Evolutionary conservation across 495 filamentous ascomycete genomes (phyloP).

Genomic region (Aspergillus hancockii): DNA sequence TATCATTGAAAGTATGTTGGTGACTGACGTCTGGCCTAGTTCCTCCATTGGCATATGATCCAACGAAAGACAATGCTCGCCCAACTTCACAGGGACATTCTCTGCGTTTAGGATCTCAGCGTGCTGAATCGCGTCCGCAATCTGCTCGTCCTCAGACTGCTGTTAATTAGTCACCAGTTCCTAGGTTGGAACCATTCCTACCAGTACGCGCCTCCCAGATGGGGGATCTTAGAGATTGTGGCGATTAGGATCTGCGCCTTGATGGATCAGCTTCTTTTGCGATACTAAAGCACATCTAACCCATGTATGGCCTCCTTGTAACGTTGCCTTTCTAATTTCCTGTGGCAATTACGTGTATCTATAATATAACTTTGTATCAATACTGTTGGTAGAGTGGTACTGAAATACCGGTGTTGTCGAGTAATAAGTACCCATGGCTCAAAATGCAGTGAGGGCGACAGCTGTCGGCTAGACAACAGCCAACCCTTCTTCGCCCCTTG

Average conservation of each 20-base stretch:
- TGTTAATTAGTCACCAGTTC: slow-evolving; percentile 1
- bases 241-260: neutral
- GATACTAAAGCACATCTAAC: neutral
- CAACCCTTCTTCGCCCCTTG: too few relatives aligned
- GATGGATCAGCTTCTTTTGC: neutral
- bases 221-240: neutral
- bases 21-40: slow-evolving; percentile 20
- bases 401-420: too few relatives aligned
- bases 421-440: too few relatives aligned
- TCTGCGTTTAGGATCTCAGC: slow-evolving; percentile 15
- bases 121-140: slow-evolving; percentile 5
- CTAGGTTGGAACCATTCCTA: neutral
- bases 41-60: slow-evolving; percentile 22
- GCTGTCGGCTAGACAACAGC: too few relatives aligned
- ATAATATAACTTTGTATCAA: too few relatives aligned
- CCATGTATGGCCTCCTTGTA: too few relatives aligned
- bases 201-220: neutral
- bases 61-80: slow-evolving; percentile 11
- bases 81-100: slow-evolving; percentile 20
- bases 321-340: too few relatives aligned
- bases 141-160: slow-evolving; percentile 21
- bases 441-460: too few relatives aligned
- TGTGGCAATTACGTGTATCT: too few relatives aligned
- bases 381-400: too few relatives aligned
- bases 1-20: neutral